phyloP scores from a whole-genome alignment of 2,329 filamentous ascomycete species.

The Fusarium miscanthi region DNA sequence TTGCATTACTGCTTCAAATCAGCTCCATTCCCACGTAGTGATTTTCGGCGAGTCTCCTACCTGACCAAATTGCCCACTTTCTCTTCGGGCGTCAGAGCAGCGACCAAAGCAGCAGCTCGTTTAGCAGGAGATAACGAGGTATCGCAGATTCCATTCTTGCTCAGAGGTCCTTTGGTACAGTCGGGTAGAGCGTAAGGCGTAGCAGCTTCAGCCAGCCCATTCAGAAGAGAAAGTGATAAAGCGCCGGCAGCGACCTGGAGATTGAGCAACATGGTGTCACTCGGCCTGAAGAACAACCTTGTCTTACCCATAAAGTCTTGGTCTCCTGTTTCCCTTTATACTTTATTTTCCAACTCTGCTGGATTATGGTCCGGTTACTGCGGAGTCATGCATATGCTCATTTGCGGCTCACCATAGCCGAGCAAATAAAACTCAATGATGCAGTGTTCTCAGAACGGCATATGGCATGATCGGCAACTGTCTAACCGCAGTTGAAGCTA shows the following conservation, averaged over 20 bases:
- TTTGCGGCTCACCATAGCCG: not conserved
- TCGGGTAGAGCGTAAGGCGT: constrained; percentile 2
- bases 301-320: rapidly evolving
- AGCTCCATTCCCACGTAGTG: rapidly evolving
- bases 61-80: constrained; percentile 7
- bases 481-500: not conserved
- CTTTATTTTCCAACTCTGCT: rapidly evolving
- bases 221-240: not conserved
- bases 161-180: not conserved
- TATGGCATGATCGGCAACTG: not conserved
- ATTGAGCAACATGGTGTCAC: not conserved
- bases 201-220: not conserved
- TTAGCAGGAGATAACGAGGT: not conserved
- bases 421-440: not conserved
- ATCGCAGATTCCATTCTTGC: constrained; percentile 5
- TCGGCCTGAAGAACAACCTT: rapidly evolving
- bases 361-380: not conserved
- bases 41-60: rapidly evolving
- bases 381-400: not conserved
- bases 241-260: constrained; percentile 3
- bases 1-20: not conserved
- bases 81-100: not conserved
- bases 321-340: not conserved
- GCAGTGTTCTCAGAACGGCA: not conserved
- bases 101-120: not conserved